phyloP scores from a whole-genome alignment of 371 early-diverging fungal species.

The Capillidium rhysosporum region DNA sequence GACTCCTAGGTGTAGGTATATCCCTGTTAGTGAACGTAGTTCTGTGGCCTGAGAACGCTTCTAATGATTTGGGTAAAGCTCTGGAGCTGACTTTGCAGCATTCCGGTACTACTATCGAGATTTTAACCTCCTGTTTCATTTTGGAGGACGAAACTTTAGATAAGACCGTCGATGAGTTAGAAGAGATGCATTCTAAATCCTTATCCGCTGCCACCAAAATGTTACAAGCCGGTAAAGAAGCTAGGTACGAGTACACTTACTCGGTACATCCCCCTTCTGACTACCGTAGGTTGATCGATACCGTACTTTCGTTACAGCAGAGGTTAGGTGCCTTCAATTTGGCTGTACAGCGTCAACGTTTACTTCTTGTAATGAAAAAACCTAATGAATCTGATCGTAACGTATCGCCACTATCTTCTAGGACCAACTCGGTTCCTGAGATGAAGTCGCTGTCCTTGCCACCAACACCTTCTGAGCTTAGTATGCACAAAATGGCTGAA shows the following conservation, averaged over 20 bases:
- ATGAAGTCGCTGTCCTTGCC: neutral
- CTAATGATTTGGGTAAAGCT: neutral
- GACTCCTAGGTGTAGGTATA: neutral
- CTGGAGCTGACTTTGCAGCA: neutral
- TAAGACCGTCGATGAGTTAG: neutral
- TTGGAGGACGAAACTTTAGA: neutral
- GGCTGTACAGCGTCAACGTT: conserved; percentile 2
- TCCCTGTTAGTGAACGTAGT: neutral
- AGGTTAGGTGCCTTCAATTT: neutral
- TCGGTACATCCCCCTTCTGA: conserved; percentile 4
- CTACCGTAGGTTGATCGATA: neutral
- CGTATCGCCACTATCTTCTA: neutral
- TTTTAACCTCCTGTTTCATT: neutral
- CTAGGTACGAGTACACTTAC: conserved; percentile 1
- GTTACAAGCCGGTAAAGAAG: conserved; percentile 1
- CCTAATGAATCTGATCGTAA: neutral
- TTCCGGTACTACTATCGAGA: neutral
- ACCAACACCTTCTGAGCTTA: conserved; percentile 1
- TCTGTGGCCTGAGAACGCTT: conserved; percentile 4
- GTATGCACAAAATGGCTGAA: conserved; percentile 1
- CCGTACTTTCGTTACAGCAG: neutral
- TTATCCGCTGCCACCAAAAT: neutral
- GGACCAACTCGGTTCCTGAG: neutral
- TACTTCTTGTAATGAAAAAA: neutral
- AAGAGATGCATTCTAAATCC: neutral